phyloP scores from a whole-genome alignment of 371 early-diverging fungal genomes.

The Zancudomyces culisetae region DNA sequence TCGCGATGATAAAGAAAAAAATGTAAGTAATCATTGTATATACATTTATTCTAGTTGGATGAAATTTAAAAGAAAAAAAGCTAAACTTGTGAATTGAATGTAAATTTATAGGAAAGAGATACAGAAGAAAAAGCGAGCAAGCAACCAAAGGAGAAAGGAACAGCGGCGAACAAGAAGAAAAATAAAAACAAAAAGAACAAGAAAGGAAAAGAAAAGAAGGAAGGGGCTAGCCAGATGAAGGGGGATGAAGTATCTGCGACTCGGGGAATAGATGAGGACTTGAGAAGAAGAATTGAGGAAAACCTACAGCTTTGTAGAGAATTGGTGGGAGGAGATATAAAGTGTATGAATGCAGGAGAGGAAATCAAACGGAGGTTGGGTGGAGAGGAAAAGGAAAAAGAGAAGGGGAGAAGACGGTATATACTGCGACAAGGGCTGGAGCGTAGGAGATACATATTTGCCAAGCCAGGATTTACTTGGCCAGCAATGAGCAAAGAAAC shows the following conservation, averaged over 20 bases:
- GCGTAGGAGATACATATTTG: conserved; percentile 31
- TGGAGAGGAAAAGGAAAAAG: conserved; percentile 35
- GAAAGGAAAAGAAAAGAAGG: conserved; percentile 36
- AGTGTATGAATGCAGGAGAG: conserved; percentile 57
- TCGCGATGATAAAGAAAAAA: no score
- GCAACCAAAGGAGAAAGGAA: not conserved
- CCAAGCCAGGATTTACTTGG: conserved; percentile 59
- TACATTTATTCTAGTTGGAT: no score
- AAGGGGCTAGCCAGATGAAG: conserved; percentile 24
- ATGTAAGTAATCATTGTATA: no score
- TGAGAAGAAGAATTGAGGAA: conserved; percentile 4
- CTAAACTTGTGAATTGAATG: no score
- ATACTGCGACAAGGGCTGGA: conserved; percentile 3
- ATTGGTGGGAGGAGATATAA: conserved; percentile 39
- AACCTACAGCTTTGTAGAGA: conserved; percentile 20
- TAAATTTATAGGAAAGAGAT: no score
- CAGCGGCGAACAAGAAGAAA: conserved; percentile 10
- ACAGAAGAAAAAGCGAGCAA: not conserved
- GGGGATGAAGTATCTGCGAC: not conserved
- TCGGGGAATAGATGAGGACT: conserved; percentile 4
- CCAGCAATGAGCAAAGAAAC: conserved; percentile 35
- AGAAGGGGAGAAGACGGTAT: conserved; percentile 9
- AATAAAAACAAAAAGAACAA: conserved; percentile 33
- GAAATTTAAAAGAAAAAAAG: no score
- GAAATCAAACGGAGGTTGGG: conserved; percentile 83